Conservation (phyloP, 352 stramenopile species). For the Phytophthora parvispora region DNA sequence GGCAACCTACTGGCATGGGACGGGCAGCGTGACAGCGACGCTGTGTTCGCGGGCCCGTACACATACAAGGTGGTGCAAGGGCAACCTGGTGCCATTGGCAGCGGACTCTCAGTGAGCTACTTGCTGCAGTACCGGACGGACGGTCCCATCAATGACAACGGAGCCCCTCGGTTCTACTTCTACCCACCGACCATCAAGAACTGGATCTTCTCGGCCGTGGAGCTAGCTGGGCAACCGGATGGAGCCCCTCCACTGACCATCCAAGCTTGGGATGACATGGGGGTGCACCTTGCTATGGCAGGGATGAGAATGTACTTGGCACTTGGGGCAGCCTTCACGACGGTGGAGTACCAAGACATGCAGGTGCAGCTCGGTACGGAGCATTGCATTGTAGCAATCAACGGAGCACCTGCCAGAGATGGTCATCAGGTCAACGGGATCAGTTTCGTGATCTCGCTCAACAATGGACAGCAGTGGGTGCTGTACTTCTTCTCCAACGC, state of each 20-base stretch:
- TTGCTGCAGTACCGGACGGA: slow-evolving; percentile 79
- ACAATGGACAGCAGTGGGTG: slow-evolving; percentile 83
- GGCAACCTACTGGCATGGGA: slow-evolving; percentile 83
- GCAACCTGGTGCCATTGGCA: slow-evolving; percentile 42
- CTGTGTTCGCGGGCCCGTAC: slow-evolving; percentile 80
- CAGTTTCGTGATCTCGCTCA: slow-evolving; percentile 70
- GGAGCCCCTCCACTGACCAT: slow-evolving; percentile 47
- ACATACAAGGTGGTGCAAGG: slow-evolving; percentile 63
- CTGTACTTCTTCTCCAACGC: slow-evolving; percentile 66
- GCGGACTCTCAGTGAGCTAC: slow-evolving; percentile 74
- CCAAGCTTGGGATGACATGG: slow-evolving; percentile 82
- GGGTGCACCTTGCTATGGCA: slow-evolving; percentile 59
- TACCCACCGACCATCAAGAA: slow-evolving; percentile 83
- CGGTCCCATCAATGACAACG: slow-evolving; percentile 81
- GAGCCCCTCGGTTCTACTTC: slow-evolving; percentile 88
- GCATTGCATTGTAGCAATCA: slow-evolving; percentile 67
- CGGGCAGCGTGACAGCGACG: slow-evolving; percentile 67
- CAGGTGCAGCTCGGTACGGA: slow-evolving; percentile 74
- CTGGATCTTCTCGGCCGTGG: slow-evolving; percentile 71
- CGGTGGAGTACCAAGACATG: slow-evolving; percentile 73
- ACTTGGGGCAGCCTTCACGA: slow-evolving; percentile 85
- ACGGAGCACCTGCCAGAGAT: slow-evolving; percentile 50
- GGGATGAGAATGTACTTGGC: slow-evolving; percentile 68
- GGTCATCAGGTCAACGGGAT: slow-evolving; percentile 47
- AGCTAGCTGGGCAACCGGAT: slow-evolving; percentile 36